A percentile compares a stretch with the other conserved stretches of the same genome.
Evolutionary conservation across 345 rosid genomes (phyloP).

Genomic region (Dimocarpus longan): DNA sequence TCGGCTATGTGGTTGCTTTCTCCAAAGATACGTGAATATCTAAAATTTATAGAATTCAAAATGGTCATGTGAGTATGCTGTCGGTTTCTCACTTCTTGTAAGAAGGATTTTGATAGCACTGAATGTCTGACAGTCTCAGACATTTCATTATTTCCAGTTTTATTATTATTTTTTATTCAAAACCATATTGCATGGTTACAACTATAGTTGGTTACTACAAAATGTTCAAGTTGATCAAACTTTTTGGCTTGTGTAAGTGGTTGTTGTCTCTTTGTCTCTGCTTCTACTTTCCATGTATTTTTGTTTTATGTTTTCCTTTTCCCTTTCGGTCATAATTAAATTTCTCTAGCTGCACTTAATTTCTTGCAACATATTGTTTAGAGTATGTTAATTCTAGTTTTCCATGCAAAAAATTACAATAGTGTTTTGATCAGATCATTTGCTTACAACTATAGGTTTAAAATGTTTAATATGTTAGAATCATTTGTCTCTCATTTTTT

Average conservation of each 20-base stretch:
- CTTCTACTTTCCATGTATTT: background rate
- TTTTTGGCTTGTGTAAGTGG: background rate
- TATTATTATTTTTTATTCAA: background rate
- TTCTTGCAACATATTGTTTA: too few relatives aligned
- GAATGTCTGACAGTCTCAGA: background rate
- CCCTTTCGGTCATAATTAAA: too few relatives aligned
- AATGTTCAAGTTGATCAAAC: background rate
- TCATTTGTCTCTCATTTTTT: too few relatives aligned
- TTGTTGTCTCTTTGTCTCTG: background rate
- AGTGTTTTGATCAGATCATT: too few relatives aligned
- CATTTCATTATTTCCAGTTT: constrained; percentile 1
- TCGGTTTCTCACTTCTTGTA: background rate
- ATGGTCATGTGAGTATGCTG: background rate
- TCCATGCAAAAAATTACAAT: too few relatives aligned
- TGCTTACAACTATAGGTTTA: too few relatives aligned
- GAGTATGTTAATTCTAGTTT: too few relatives aligned
- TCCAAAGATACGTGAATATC: background rate
- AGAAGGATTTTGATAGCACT: background rate
- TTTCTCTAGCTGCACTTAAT: too few relatives aligned
- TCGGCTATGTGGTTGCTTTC: background rate
- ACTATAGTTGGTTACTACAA: background rate
- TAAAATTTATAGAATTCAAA: background rate
- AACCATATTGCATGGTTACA: background rate
- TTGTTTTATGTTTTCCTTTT: too few relatives aligned
- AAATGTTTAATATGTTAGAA: too few relatives aligned